Evolutionary conservation across 2,329 filamentous ascomycete species (phyloP).

Genomic region (Cladosporium cucumerinum): DNA sequence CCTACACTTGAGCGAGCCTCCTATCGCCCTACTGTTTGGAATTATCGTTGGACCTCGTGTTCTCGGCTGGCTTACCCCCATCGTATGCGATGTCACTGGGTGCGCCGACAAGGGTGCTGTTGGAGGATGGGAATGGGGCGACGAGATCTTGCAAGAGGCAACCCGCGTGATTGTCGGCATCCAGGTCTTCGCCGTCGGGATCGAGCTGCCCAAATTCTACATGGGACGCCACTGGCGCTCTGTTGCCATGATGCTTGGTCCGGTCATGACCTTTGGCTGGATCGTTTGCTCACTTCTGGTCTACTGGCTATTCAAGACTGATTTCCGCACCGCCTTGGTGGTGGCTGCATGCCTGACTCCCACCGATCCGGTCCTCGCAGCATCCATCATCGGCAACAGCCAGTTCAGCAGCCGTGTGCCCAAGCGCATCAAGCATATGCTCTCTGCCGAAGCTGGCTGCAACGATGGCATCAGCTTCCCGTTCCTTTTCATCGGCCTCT

Average conservation of each 20-base stretch:
- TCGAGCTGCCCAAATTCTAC: conserved; percentile 43
- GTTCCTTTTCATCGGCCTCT: conserved; percentile 54
- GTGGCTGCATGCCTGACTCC: conserved; percentile 56
- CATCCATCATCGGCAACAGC: conserved; percentile 52
- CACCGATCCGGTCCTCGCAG: conserved; percentile 56
- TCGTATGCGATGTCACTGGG: conserved; percentile 34
- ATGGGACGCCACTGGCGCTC: conserved; percentile 52
- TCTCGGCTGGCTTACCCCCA: conserved; percentile 41
- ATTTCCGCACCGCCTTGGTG: conserved; percentile 47
- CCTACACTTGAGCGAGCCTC: conserved; percentile 48
- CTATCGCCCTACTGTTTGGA: conserved; percentile 46
- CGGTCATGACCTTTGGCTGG: conserved; percentile 52
- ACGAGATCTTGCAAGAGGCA: conserved; percentile 40
- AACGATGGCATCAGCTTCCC: conserved; percentile 57
- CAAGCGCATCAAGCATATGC: conserved; percentile 49
- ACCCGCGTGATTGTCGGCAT: conserved; percentile 49
- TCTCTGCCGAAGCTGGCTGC: conserved; percentile 54
- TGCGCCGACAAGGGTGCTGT: conserved; percentile 21
- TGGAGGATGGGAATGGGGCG: conserved; percentile 42
- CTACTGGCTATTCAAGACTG: conserved; percentile 45
- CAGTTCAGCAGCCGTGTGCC: conserved; percentile 53
- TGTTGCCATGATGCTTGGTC: conserved; percentile 48
- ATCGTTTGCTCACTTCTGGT: conserved; percentile 48
- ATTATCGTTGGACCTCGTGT: conserved; percentile 44
- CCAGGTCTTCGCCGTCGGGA: conserved; percentile 38